phyloP scores from a whole-genome alignment of 306 rosid genomes.

The Quercus dentata region DNA sequence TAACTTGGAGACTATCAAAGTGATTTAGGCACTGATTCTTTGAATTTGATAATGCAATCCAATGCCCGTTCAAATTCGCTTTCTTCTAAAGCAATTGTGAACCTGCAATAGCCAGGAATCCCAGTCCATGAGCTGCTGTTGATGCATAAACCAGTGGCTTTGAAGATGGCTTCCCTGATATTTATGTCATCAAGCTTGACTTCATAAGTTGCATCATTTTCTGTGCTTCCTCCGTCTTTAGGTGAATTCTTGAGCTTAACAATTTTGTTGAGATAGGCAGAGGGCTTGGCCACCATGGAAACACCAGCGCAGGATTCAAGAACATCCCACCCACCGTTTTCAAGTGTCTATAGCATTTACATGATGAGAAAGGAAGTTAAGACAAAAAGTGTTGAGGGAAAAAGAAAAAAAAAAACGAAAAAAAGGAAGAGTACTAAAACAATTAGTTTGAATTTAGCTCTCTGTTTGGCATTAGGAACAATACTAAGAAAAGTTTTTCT shows the following conservation, averaged over 20 bases:
- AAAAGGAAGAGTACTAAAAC: not conserved
- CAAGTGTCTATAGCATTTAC: slow-evolving; percentile 47
- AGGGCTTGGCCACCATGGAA: slow-evolving; percentile 89
- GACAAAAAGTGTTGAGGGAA: not conserved
- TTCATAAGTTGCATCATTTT: slow-evolving; percentile 29
- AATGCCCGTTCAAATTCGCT: slow-evolving; percentile 70
- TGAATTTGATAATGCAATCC: slow-evolving; percentile 67
- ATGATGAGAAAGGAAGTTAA: not conserved
- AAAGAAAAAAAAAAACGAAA: not conserved
- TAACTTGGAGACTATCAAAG: not conserved
- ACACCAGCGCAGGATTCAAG: slow-evolving; percentile 71
- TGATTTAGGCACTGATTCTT: slow-evolving; percentile 32
- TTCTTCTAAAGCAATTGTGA: slow-evolving; percentile 82
- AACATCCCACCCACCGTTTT: slow-evolving; percentile 86
- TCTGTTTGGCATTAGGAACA: not conserved
- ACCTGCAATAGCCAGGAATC: slow-evolving; percentile 90
- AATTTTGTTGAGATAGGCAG: slow-evolving; percentile 65
- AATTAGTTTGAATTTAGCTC: not conserved
- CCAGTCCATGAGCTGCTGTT: slow-evolving; percentile 94
- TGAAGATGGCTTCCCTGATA: slow-evolving; percentile 64
- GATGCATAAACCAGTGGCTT: slow-evolving; percentile 85
- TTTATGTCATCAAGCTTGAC: slow-evolving; percentile 60
- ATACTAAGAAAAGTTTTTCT: not conserved
- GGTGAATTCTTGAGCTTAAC: slow-evolving; percentile 36
- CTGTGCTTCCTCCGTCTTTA: slow-evolving; percentile 24